Conservation (phyloP, 75 land plant genomes). For the Azolla pinnata region DNA sequence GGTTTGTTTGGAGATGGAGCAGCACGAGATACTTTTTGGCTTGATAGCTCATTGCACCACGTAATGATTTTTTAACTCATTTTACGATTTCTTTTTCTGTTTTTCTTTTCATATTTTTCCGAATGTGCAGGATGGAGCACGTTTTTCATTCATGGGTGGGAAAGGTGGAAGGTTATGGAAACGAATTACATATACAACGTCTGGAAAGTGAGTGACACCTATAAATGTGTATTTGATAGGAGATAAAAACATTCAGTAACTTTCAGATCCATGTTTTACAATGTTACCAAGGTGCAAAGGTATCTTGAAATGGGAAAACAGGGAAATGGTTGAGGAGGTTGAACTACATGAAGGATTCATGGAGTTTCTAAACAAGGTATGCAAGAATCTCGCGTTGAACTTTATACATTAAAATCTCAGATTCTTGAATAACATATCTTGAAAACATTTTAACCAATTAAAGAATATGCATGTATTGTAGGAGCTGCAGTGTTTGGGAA, state of each 20-base stretch:
- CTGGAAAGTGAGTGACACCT: constrained; percentile 2
- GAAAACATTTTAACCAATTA: too few species aligned
- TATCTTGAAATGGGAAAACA: constrained; percentile 49
- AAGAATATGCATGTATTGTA: too few species aligned
- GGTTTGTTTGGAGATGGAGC: constrained; percentile 55
- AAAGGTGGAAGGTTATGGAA: constrained; percentile 86
- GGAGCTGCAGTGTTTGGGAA: constrained; percentile 55
- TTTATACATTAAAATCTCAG: too few species aligned
- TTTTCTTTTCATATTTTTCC: background rate
- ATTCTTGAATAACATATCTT: too few species aligned
- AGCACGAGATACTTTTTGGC: constrained; percentile 82
- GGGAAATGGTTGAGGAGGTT: constrained; percentile 22
- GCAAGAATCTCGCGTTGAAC: too few species aligned
- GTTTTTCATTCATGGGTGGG: constrained; percentile 97
- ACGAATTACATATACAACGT: constrained; percentile 51
- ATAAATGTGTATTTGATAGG: background rate
- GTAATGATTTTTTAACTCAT: too few species aligned
- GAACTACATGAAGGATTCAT: constrained; percentile 59
- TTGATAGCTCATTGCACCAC: constrained; percentile 84
- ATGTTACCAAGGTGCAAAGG: too few species aligned
- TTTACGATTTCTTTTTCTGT: background rate
- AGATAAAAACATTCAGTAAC: too few species aligned
- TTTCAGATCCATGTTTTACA: too few species aligned
- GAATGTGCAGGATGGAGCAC: constrained; percentile 49
- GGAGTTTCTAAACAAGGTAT: constrained; percentile 61